These are phyloP conservation scores for Pyrus betulifolia DNA, from an alignment of 306 rosid species.

Conservation along the genomic window DNA sequence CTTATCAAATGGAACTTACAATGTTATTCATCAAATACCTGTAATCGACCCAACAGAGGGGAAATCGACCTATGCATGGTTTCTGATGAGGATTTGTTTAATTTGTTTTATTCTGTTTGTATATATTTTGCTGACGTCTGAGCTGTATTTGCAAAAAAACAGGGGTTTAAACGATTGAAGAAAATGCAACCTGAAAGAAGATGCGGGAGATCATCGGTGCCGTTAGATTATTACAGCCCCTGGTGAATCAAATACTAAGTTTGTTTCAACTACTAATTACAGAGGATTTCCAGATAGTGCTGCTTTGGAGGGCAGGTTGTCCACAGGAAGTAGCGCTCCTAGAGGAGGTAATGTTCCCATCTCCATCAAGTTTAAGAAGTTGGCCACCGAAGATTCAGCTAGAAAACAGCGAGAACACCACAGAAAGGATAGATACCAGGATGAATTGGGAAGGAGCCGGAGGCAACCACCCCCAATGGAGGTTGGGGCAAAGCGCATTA, in stretches of 20 bases:
- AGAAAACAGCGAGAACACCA: constrained; percentile 54
- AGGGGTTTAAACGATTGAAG: constrained; percentile 78
- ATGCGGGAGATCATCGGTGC: constrained; percentile 23
- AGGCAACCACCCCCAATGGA: constrained; percentile 49
- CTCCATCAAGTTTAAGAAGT: constrained; percentile 57
- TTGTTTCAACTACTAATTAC: constrained; percentile 14
- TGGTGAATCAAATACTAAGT: constrained; percentile 44
- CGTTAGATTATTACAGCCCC: constrained; percentile 34
- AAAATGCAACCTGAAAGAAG: constrained; percentile 56
- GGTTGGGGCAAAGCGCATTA: constrained; percentile 62
- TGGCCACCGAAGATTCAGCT: constrained; percentile 38
- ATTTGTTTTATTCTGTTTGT: background rate
- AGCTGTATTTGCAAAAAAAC: constrained; percentile 8
- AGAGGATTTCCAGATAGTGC: constrained; percentile 37
- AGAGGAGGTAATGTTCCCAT: constrained; percentile 32
- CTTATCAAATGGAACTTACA: background rate
- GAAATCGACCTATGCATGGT: too few relatives aligned
- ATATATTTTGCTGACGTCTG: background rate
- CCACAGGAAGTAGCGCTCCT: constrained; percentile 42
- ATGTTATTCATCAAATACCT: background rate
- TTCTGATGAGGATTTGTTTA: too few relatives aligned
- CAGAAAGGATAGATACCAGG: constrained; percentile 50
- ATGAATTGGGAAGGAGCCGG: constrained; percentile 23
- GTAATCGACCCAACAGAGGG: too few relatives aligned
- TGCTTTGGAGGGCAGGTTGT: constrained; percentile 39